Evolutionary conservation across 768 basidiomycete genomes (phyloP), one percentile per base, ranked within the genome.

Genomic region (Aureoboletus auriporus): DNA sequence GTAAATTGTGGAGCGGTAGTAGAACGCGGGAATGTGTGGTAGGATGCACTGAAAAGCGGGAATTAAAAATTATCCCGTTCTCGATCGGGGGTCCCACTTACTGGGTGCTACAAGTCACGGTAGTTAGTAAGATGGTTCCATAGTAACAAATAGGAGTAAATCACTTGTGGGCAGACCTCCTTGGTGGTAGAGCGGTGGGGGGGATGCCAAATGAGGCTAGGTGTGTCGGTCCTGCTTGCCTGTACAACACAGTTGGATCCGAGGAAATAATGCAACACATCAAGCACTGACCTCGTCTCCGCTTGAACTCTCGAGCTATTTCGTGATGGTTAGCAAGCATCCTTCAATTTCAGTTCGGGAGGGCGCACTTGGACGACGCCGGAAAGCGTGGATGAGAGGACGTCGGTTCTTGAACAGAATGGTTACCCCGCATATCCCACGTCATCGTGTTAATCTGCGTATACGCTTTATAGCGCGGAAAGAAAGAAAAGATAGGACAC

Each of bases 401-500:
- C 30, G 4, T 47, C 9, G 34, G 50, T 34, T 59, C 54, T 46
- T 56, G 54, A 10, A 42, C 36, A 30, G 45, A 34, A 30, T 51
- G 8, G 17, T 56, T 53, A 2, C 55, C 65, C 5, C 57, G 54
- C 42, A 52, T 4, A 28, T 67, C 67, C 65, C 63, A 69, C 65
- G 44, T 57, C 56, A 43, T 52, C 17, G 62, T 20, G 27, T 67
- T 65, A n/a, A 67, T 49, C 36, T 69, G 61, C 6, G 60, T 69
- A 23, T 69, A 69, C 38, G 65, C 51, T 38, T 57, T 69, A 5
- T 67, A 65, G 54, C 63, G 67, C 10, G 65, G 67, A 39, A 67
- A 69, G 44, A 49, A 63, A 3, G 63, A 56, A 28, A 69, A 47
- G 38, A 58, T 13, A 16, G 67, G 63, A 50, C 65, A 67, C 51